Evolutionary conservation across 768 basidiomycete species (phyloP), one percentile per base, ranked within the genome.

Genomic region (Crepidotus variabilis): DNA sequence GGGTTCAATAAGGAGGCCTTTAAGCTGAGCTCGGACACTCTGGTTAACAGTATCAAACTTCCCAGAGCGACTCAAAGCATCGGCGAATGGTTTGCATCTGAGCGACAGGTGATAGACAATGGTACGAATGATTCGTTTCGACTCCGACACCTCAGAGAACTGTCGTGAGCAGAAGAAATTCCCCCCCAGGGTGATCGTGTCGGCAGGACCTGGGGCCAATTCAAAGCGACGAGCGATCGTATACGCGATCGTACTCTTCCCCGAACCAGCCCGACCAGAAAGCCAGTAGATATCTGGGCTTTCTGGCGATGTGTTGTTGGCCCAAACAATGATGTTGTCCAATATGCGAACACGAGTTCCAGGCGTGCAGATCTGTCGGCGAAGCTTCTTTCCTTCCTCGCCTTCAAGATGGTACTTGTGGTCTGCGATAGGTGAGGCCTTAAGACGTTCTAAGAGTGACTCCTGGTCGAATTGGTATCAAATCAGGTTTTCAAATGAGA

Each of bases 101-200:
- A 53, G 61, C 39, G 64, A 62, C 6, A 65, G 60, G 23, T 68
- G 67, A 24, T 64, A 66, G 1, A 57, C 67, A 24, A 68, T 61
- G 9, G 64, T 69, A 33, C 55, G 66, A 53, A 69, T 51, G 48
- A 69, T 66, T 14, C 32, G 32, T 6, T 33, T 62, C 10, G 51
- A 34, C 0, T 14, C 22, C 47, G 55, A 23, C 18, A 67, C 66
- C 18, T 69, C 28, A 62, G 10, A 51, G 36, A 66, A 68, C 55
- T 63, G 63, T 18, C 64, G 63, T 8, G 69, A 71, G 46, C 65
- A 67, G 23, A 71, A 64, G 55, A 71, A 71, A 51, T 61, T 68
- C n/a, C 53, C 68, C 2, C 62, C 63, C 21, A 71, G 48, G 14
- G 60, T 51, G 49, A 57, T 56, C 13, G 55, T 50, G n/a, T 52